Base-by-base conservation (phyloP, 2,329 filamentous ascomycete genomes). In the Microsporum canis region DNA sequence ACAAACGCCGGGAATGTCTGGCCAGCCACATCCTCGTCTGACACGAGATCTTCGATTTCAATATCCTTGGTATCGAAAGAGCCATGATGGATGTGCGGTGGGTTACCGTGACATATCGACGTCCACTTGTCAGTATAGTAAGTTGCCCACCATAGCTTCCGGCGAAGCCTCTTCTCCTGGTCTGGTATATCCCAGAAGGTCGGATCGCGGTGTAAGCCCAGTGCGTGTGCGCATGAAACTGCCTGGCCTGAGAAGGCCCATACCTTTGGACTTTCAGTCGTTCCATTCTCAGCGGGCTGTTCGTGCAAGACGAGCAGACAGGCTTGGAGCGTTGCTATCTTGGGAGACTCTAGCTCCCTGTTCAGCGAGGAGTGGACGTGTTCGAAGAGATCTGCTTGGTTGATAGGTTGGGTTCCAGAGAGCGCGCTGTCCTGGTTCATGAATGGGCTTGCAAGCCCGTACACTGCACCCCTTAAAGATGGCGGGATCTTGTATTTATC, bases 131-230 rank as follows among this genome's bases (percentile, higher is more conserved):
- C 58, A 1, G 29, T 47, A 38, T 43, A 49, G 38, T 51, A 59
- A 5, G 45, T 47, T 38, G 58, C 58, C 58, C 58, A 59, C 45
- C 41, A 59, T 3, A 59, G 6, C n/a, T 51, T 47, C 58, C 58
- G 51, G 12, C 58, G 38, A 43, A 59, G 45, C 12, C 29, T 29
- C 43, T 51, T 59, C 17, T 59, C 58, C 58, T 41, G 38, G 14
- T 12, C 58, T 10, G 58, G 58, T 36, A 59, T 49, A 38, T 34
- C 58, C 58, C 58, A 59, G 33, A 49, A 5, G 2, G 41, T 36
- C 12, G 41, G 29, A 36, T 59, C 29, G 33, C n/a, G 58, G 29
- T 59, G 58, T 51, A 59, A 10, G n/a, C 58, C 58, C n/a, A 59
- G 29, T n/a, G 29, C 43, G n/a, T 51, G 58, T 17, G 41, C 58